Evolutionary conservation across 805 yeast species (phyloP), one percentile per base, ranked within the genome.

Genomic region (Starmerella bombicola): DNA sequence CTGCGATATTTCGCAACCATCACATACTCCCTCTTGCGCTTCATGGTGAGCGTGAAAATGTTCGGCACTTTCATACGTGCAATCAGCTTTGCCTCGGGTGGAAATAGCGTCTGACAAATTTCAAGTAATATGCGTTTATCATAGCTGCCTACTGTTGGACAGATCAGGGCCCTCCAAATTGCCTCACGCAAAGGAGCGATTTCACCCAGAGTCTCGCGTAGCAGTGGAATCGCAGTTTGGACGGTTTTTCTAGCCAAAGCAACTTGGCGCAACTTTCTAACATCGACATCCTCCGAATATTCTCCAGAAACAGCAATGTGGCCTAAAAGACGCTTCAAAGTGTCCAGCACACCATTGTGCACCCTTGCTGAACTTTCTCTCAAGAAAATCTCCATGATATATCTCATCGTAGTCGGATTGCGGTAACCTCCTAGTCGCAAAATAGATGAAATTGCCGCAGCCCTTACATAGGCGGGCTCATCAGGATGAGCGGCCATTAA

Each of bases 361-460:
- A 84, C 60, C 37, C 65, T 66, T 1, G 68, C 60, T 1, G 80
- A 71, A 1, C 66, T 62, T 30, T 79, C 86, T 26, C 78, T 62
- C 21, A 74, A 64, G 37, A 76, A 56, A 0, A 73, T 59, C 22
- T 72, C 65, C 49, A 82, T 74, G 44, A 76, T 73, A 51, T 81
- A 81, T 16, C 68, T 62, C 46, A 85, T 55, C 3, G 85, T 64
- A 23, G 66, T 63, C 12, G 65, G 58, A 51, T 82, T 81, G 44
- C 76, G 77, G 47, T 86, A 58, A 1, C 91, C 95, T 17, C 96
- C 95, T 35, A 82, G 61, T 3, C 70, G 51, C 38, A 91, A 62
- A 23, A 91, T 54, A 0, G 84, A 80, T 41, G 72, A 70, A 55
- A 82, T 77, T 0, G 95, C 86, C 21, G 70, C 69, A 8, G 79